These are phyloP conservation scores for Rosa lucieae DNA, from an alignment of 306 rosid species.

Conservation along the genomic window DNA sequence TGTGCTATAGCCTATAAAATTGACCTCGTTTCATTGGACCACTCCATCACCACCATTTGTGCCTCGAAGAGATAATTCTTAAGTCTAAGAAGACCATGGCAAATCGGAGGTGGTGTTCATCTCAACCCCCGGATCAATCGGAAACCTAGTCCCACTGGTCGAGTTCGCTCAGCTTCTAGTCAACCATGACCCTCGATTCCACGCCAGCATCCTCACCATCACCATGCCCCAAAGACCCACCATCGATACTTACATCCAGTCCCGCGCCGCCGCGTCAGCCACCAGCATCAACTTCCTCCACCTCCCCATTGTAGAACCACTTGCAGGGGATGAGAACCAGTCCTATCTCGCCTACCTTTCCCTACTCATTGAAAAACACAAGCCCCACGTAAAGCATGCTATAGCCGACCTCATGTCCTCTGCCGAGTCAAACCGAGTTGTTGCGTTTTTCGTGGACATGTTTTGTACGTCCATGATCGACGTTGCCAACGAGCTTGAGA, in stretches of 20 bases:
- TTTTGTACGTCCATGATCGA: slow-evolving; percentile 49
- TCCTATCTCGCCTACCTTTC: slow-evolving; percentile 26
- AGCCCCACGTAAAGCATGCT: slow-evolving; percentile 26
- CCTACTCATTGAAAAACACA: slow-evolving; percentile 38
- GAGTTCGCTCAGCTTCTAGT: slow-evolving; percentile 58
- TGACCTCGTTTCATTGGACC: not conserved
- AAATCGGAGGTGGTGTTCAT: slow-evolving; percentile 48
- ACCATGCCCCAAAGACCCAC: slow-evolving; percentile 39
- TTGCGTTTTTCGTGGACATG: slow-evolving; percentile 51
- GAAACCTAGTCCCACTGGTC: slow-evolving; percentile 50
- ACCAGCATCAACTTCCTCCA: slow-evolving; percentile 32
- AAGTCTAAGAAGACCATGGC: not conserved
- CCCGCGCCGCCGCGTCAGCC: slow-evolving; percentile 36
- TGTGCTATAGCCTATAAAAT: not conserved
- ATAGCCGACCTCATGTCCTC: slow-evolving; percentile 22
- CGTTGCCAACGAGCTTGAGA: slow-evolving; percentile 49
- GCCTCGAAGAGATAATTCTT: not conserved
- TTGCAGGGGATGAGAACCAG: slow-evolving; percentile 40
- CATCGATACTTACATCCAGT: slow-evolving; percentile 39
- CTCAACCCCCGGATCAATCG: slow-evolving; percentile 44
- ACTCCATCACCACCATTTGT: not conserved
- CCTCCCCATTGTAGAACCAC: slow-evolving; percentile 40
- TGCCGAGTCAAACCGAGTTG: slow-evolving; percentile 27
- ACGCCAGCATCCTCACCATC: slow-evolving; percentile 51
- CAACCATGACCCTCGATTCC: slow-evolving; percentile 42